Evolutionary conservation across 768 basidiomycete species (phyloP), one percentile per base, ranked within the genome.

Genomic region (Lyophyllum shimeji): DNA sequence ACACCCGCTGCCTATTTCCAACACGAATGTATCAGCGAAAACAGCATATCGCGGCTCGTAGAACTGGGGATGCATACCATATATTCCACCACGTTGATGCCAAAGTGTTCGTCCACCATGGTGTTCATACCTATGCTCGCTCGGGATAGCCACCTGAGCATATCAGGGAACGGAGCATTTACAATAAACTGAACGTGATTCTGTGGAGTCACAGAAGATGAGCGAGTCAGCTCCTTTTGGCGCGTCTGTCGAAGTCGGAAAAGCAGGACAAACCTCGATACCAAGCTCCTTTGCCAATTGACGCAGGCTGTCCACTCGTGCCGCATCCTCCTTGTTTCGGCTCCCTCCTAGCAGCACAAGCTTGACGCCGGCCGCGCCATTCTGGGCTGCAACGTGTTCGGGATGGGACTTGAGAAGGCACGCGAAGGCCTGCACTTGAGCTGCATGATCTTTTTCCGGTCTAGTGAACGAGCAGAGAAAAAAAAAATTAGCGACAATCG

Each of bases 81-180:
- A 63, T 91, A 96, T 69, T 99, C 96, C 7, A 99, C 96, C 34
- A 99, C 81, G 63, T 95, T 97, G 69, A 99, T 98, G 2, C 97
- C 96, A 59, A 98, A 99, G 68, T 99, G 96, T 70, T 99, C 96
- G 65, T 98, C 95, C 0, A 94, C 82, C 96, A 99, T 99, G 13
- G 96, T 97, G 65, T 92, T 95, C 23, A 98, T 67, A 0, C 96
- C 95, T 15, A 98, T 80, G 58, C 87, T 90, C 1, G 94, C 85
- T 44, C 73, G 74, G 7, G 87, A 84, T 1, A 99, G 76, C 80
- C 88, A 86, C 5, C 69, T 65, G 3, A 94, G 78, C 57, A 98
- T 79, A 24, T 79, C 80, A 0, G 84, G 66, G 60, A 89, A 98
- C 3, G 89, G 74, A 0, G 90, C 93, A 60, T 98, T 98, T 42